Base-by-base conservation (phyloP, 306 rosid genomes). In the Canavalia gladiata region DNA sequence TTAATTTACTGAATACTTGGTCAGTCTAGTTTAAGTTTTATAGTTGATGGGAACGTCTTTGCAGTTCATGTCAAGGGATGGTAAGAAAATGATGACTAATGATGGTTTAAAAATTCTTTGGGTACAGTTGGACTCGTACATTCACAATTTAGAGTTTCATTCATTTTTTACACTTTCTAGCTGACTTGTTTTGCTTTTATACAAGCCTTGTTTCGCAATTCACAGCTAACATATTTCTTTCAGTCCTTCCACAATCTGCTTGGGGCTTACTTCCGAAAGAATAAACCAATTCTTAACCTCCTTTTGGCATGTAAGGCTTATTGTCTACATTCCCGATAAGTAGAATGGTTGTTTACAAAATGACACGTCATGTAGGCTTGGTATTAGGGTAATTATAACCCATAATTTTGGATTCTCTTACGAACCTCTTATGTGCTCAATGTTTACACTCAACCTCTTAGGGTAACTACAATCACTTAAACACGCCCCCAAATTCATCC, bases 261-360 rank as follows among this genome's bases (percentile, higher is more conserved):
- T 37, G 41, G 41, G 41, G 41, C 41, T 37, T 37, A 37, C 4
- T 2, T 81, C 84, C 42, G 85, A 42, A 6, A 90, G 93, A 81
- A 79, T 70, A 77, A 83, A 89, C 74, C 87, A 78, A 89, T 82
- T 45, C 91, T 89, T 78, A 90, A 85, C 60, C 68, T 78, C 85
- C 82, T 82, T 60, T 70, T 43, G 92, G 90, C 82, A 58, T 30
- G 7, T 68, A 31, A 2, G 89, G 88, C 59, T 80, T 87, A 51
- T 87, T 88, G 58, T 87, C 89, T 1, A 74, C 84, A 72, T 90
- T 83, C 88, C 91, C 88, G 88, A 52, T 68, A n/a, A 37, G 29
- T 39, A 6, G 6, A 37, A 64, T 34, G 30, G 43, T 29, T 28
- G 5, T 50, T 49, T 46, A 49, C 5, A 50, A 52, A 49, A 72